A percentile compares a stretch with the other conserved stretches of the same genome.
Conservation (phyloP, 2,329 filamentous ascomycete species). For the Pseudogymnoascus sp. region DNA sequence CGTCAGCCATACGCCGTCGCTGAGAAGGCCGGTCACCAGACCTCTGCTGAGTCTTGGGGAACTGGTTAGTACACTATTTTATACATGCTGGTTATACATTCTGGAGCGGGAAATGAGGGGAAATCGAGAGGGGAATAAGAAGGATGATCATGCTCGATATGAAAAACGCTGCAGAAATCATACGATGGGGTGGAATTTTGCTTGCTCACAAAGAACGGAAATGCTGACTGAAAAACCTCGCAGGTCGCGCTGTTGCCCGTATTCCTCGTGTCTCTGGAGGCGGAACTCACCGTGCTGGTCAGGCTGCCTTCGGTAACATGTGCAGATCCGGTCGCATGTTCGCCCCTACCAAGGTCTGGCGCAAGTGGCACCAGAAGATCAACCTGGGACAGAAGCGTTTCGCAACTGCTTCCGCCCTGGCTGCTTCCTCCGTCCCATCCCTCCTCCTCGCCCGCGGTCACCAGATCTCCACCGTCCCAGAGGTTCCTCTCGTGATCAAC, state of each 20-base stretch:
- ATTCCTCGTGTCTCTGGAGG: constrained; percentile 99
- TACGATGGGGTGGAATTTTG: background rate
- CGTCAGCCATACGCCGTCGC: constrained; percentile 98
- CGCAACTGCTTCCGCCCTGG: constrained; percentile 93
- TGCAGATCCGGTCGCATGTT: constrained; percentile 99
- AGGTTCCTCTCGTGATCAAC: constrained; percentile 95
- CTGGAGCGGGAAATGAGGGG: background rate
- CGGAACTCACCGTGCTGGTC: constrained; percentile 99
- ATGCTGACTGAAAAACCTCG: constrained; percentile 15
- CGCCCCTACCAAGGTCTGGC: constrained; percentile 99
- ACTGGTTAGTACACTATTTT: constrained; percentile 64
- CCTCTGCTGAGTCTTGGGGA: constrained; percentile 99
- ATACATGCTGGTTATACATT: constrained; percentile 14
- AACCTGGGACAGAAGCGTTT: constrained; percentile 99
- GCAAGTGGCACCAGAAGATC: constrained; percentile 99
- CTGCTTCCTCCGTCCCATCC: constrained; percentile 88
- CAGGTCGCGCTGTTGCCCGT: constrained; percentile 98
- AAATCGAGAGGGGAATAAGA: background rate
- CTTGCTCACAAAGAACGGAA: background rate
- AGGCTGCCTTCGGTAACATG: constrained; percentile 99
- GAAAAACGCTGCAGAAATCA: background rate
- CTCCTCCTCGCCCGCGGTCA: constrained; percentile 96
- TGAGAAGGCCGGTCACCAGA: constrained; percentile 99
- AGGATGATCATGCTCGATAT: background rate
- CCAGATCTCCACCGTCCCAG: constrained; percentile 82